Base-by-base conservation (phyloP, 176 grass and related monocot genomes). In the Eragrostis curvula region DNA sequence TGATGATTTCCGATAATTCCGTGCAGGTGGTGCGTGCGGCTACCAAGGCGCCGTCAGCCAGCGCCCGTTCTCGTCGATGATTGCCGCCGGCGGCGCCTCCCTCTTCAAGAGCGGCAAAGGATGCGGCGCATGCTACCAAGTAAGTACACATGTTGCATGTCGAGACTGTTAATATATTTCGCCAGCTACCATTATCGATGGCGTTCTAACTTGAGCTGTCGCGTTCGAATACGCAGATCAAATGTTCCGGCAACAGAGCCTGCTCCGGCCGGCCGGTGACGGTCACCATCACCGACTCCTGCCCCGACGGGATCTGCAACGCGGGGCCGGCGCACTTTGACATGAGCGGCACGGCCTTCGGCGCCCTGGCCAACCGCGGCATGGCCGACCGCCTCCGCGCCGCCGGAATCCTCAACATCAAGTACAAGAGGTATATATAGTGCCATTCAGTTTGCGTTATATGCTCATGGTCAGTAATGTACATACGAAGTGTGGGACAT, bases 71-170 rank as follows among this genome's bases (percentile, higher is more conserved):
- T 82, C 16, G 56, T 91, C 92, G 23, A 87, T 98, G 86, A 76
- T 93, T 51, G 44, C 95, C 21, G 77, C 92, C 9, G 95, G 74
- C 47, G 87, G 84, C 13, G 82, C 90, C 3, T 89, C 86, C 52
- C 50, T 98, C 56, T 98, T 91, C 88, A 93, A 91, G 71, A 49
- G 65, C 23, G 95, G 92, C 74, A 89, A 83, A 65, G 90, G 96
- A n/a, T 95, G 96, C 29, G 96, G 92, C 39, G 66, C 84, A 43
- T 98, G 96, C 57, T 95, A 95, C 69, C 90, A 93, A 70, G 95
- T 92, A 71, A 55, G 66, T 53, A 56, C 23, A 15, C 14, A 9
- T 48, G n/a, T 29, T 36, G 2, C 14, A 3, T 42, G 9, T 21
- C 10, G 11, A 40, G 10, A 42, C 50, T 16, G 28, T 74, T 71